These are phyloP conservation scores for Naganishia onofrii DNA, from an alignment of 768 basidiomycete genomes.

Conservation along the genomic window DNA sequence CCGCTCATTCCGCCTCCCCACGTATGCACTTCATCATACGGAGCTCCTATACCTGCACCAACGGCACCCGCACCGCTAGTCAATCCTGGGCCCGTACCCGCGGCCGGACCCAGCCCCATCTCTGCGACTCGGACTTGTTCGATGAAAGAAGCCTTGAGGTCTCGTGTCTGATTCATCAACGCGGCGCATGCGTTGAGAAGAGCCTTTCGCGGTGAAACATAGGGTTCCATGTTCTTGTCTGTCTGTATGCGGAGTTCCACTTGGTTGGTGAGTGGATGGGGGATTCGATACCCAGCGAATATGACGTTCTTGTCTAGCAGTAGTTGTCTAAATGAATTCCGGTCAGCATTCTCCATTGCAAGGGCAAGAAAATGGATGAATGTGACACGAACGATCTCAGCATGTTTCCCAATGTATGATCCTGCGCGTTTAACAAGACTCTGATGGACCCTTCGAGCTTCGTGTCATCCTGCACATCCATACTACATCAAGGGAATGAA, in stretches of 20 bases:
- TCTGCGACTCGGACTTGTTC: constrained; percentile 51
- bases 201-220: constrained; percentile 56
- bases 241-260: constrained; percentile 96
- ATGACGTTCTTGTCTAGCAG: constrained; percentile 80
- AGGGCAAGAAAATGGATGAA: constrained; percentile 1
- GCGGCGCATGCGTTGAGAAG: constrained; percentile 79
- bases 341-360: neutral
- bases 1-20: constrained; percentile 18
- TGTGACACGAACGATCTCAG: constrained; percentile 64
- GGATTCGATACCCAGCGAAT: constrained; percentile 97
- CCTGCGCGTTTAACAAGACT: constrained; percentile 89
- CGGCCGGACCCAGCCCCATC: constrained; percentile 33
- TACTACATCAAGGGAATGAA: constrained; percentile 55
- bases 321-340: constrained; percentile 66
- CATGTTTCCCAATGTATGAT: constrained; percentile 95
- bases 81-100: constrained; percentile 7
- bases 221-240: constrained; percentile 78
- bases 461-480: constrained; percentile 89
- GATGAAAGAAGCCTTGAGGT: constrained; percentile 51
- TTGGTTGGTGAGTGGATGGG: constrained; percentile 90
- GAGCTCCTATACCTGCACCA: constrained; percentile 14
- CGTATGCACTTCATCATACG: constrained; percentile 8
- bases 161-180: constrained; percentile 65
- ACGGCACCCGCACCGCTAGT: neutral
- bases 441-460: constrained; percentile 98